These are phyloP conservation scores for Effrenium voratum DNA, from an alignment of 73 alveolate genomes.

Conservation along the genomic window DNA sequence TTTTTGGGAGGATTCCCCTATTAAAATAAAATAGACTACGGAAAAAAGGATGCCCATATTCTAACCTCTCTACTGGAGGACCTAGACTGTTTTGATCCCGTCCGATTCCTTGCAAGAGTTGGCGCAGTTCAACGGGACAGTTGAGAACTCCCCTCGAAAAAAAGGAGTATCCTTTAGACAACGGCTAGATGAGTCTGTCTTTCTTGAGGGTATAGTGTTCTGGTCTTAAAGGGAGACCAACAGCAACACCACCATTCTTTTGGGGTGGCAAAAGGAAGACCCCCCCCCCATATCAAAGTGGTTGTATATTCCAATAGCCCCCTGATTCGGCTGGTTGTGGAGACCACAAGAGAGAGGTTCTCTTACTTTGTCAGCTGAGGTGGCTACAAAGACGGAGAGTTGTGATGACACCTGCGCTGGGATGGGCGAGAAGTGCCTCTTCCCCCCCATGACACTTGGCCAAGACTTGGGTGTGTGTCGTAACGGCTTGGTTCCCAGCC, in stretches of 20 bases:
- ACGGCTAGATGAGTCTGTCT: too few species aligned
- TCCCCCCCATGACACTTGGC: conserved; percentile 9
- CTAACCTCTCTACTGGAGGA: too few species aligned
- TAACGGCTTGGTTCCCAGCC: too few species aligned
- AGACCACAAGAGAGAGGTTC: neutral
- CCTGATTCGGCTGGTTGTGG: neutral
- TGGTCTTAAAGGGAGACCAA: neutral
- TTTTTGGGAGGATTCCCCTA: too few species aligned
- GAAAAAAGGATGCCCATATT: too few species aligned
- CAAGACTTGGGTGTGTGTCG: neutral
- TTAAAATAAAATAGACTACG: too few species aligned
- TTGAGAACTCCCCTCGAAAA: too few species aligned
- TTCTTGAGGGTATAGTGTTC: neutral
- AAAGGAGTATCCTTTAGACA: too few species aligned
- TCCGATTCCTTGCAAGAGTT: too few species aligned
- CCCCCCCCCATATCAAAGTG: neutral
- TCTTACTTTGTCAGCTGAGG: neutral
- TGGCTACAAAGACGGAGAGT: conserved; percentile 31
- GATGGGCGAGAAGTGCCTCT: conserved; percentile 17
- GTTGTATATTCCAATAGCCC: neutral
- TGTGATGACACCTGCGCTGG: conserved; percentile 48
- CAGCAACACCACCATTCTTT: neutral
- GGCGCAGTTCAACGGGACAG: too few species aligned
- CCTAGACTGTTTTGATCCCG: too few species aligned
- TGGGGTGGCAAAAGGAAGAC: too few species aligned